Base-by-base conservation (phyloP, 2,329 filamentous ascomycete genomes). In the Cadophora gregata region DNA sequence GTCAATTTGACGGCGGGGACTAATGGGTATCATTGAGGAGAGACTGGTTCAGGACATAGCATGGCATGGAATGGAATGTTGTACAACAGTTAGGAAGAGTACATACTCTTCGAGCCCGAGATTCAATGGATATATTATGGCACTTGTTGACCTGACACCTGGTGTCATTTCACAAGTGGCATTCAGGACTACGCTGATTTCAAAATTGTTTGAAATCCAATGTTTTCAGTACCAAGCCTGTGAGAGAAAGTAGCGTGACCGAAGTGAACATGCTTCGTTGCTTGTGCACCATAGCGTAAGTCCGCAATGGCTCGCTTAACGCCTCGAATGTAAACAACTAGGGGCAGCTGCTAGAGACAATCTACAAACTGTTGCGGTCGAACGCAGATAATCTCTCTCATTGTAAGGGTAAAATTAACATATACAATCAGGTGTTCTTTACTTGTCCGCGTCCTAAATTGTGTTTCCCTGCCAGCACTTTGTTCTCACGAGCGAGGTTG, bases 1-100 rank as follows among this genome's bases (percentile, higher is more conserved):
- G 87, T 89, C 58, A 81, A 80, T 63, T 80, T 97, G 72, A 78
- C 75, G 47, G 73, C 76, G 19, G 68, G 63, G 16, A 69, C 67
- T 12, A 75, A 75, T 67, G 72, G 73, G 50, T 73, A 69, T 70
- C 71, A 73, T 69, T 69, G 67, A 69, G 38, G 3, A 3, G 24
- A 25, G n/a, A 62, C 48, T 55, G 21, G 21, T n/a, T 25, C 31
- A 10, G 61, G 33, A 33, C 36, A 33, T 61, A 67, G 53, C 51
- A 56, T 47, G 25, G 53, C 31, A 47, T 38, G 51, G 16, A 47
- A 47, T 47, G 42, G 42, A 36, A 12, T 36, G 31, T 6, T 66
- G 67, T 68, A 66, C 47, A 68, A 66, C 27, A 59, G 7, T 56
- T 55, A 45, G 50, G 48, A 31, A 31, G 21, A 21, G 19, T 12